Evolutionary conservation across 2,329 filamentous ascomycete species (phyloP).

Genomic region (Diaporthe destruens): DNA sequence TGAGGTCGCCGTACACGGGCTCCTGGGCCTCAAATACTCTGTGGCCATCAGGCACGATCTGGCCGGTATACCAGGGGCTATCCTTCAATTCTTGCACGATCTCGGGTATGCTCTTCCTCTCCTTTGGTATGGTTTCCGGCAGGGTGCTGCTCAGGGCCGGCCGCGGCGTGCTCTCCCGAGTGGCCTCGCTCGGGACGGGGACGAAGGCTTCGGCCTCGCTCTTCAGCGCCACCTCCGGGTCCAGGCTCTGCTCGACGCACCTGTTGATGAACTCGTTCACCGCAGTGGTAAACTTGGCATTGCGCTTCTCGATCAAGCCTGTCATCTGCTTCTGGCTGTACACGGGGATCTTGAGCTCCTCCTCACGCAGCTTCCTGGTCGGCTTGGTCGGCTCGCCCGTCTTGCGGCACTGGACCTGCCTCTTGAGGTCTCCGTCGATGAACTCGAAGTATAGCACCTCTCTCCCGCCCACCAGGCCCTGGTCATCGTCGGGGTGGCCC

Average conservation of each 20-base stretch:
- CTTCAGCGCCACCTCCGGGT: constrained; percentile 76
- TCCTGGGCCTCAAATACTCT: constrained; percentile 89
- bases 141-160: constrained; percentile 59
- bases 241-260: constrained; percentile 73
- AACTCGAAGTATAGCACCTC: constrained; percentile 94
- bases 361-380: constrained; percentile 76
- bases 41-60: constrained; percentile 94
- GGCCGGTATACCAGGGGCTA: constrained; percentile 88
- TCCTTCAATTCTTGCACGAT: constrained; percentile 88
- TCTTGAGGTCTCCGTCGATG: constrained; percentile 88
- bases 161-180: constrained; percentile 49
- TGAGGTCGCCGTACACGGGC: constrained; percentile 83
- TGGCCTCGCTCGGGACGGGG: constrained; percentile 68
- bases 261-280: constrained; percentile 82
- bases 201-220: constrained; percentile 70
- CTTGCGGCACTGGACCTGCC: constrained; percentile 78
- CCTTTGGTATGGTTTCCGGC: constrained; percentile 80
- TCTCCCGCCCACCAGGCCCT: constrained; percentile 55
- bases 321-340: constrained; percentile 95
- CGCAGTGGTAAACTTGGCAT: constrained; percentile 83
- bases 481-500: constrained; percentile 45
- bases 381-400: constrained; percentile 79
- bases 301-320: constrained; percentile 88
- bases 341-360: constrained; percentile 90
- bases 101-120: constrained; percentile 83